Conservation (phyloP, 75 land plant species). For the Pinus albicaulis region DNA sequence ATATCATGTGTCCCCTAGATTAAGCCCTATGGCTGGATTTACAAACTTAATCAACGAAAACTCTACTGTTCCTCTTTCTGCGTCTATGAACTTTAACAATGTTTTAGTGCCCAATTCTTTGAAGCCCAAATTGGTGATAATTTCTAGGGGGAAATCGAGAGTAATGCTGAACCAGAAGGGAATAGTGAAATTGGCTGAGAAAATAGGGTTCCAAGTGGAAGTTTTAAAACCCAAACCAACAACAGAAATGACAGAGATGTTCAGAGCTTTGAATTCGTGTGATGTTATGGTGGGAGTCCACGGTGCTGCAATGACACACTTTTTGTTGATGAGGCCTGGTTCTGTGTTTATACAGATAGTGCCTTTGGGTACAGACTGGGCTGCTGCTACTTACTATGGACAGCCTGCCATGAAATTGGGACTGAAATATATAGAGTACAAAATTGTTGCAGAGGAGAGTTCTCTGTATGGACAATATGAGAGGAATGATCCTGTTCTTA, state of each 20-base stretch:
- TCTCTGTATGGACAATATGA: constrained; percentile 32
- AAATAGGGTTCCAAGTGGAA: constrained; percentile 29
- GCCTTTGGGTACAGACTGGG: constrained; percentile 49
- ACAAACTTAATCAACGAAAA: background rate
- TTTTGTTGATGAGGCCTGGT: constrained; percentile 49
- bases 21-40: constrained; percentile 1
- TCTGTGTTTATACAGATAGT: constrained; percentile 44
- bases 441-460: constrained; percentile 36
- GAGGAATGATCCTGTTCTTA: constrained; percentile 22
- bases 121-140: constrained; percentile 25
- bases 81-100: background rate
- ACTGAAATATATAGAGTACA: constrained; percentile 30
- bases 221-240: constrained; percentile 16
- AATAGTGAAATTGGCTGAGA: constrained; percentile 10
- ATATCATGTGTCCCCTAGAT: constrained; percentile 11
- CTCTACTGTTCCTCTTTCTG: background rate
- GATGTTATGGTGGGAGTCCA: constrained; percentile 48
- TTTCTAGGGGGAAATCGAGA: constrained; percentile 25
- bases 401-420: constrained; percentile 37
- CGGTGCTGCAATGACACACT: constrained; percentile 52
- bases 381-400: constrained; percentile 39
- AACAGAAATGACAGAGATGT: constrained; percentile 25
- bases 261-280: constrained; percentile 14
- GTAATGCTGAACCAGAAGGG: constrained; percentile 27
- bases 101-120: background rate